These are phyloP conservation scores for Daedalea quercina DNA, from an alignment of 768 basidiomycete species.

Conservation along the genomic window DNA sequence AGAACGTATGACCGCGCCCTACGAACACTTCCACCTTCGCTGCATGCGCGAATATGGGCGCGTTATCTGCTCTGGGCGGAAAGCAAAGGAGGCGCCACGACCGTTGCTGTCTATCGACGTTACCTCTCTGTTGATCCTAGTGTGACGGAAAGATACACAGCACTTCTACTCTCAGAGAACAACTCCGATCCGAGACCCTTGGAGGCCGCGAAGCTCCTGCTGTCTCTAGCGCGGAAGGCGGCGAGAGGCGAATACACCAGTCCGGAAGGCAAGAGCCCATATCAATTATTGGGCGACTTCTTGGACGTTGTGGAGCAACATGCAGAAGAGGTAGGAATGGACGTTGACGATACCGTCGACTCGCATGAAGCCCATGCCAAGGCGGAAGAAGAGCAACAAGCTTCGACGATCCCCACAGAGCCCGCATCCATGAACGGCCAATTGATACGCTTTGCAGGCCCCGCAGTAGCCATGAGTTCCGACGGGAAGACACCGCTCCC, in stretches of 20 bases:
- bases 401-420: constrained; percentile 18
- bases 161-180: constrained; percentile 53
- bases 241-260: constrained; percentile 77
- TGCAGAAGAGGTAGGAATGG: constrained; percentile 89
- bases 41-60: constrained; percentile 90
- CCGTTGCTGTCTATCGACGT: constrained; percentile 79
- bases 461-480: constrained; percentile 44
- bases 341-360: constrained; percentile 63
- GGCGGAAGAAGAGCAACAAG: constrained; percentile 28
- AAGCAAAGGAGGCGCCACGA: constrained; percentile 67
- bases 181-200: constrained; percentile 70
- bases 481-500: constrained; percentile 41
- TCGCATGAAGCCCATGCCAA: constrained; percentile 46
- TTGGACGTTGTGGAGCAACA: constrained; percentile 86
- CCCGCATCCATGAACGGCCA: constrained; percentile 48
- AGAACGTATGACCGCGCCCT: constrained; percentile 92
- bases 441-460: constrained; percentile 67
- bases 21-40: constrained; percentile 86
- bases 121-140: constrained; percentile 80
- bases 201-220: constrained; percentile 87
- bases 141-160: constrained; percentile 73
- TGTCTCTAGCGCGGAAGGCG: constrained; percentile 80
- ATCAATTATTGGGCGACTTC: constrained; percentile 89
- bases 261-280: constrained; percentile 91
- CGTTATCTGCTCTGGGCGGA: constrained; percentile 93